Evolutionary conservation across 1,284 basidiomycete species (phyloP).

Genomic region (Apiotrichum sp.): DNA sequence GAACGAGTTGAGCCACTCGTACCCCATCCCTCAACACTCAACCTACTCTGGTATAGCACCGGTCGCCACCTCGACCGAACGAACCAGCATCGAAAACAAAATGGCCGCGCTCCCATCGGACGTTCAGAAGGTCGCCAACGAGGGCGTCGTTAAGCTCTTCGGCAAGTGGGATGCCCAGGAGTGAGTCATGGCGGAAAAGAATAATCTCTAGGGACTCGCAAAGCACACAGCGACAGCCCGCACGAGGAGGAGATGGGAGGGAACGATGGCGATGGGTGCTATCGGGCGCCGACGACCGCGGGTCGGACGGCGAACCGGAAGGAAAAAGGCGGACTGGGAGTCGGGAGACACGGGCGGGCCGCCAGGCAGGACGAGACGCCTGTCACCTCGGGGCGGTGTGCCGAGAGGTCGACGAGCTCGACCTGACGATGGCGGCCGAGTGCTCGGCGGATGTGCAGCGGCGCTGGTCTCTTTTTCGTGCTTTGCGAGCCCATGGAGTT

Average conservation of each 20-base stretch:
- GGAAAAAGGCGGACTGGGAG: no score
- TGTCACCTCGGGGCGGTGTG: no score
- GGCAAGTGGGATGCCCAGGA: slow-evolving; percentile 95
- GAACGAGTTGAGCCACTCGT: neutral
- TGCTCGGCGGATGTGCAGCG: no score
- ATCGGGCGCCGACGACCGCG: neutral
- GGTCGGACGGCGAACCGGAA: no score
- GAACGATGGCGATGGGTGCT: neutral
- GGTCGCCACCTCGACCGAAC: neutral
- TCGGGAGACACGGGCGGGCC: no score
- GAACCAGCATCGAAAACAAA: slow-evolving; percentile 16
- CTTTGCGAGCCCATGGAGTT: neutral
- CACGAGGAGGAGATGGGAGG: neutral
- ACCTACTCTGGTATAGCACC: slow-evolving; percentile 1
- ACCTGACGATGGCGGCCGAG: neutral
- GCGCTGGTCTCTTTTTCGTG: neutral
- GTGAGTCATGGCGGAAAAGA: slow-evolving; percentile 55
- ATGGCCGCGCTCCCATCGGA: slow-evolving; percentile 67
- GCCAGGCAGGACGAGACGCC: no score
- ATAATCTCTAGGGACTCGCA: neutral
- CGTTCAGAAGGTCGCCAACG: slow-evolving; percentile 70
- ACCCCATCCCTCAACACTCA: neutral
- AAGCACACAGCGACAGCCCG: neutral
- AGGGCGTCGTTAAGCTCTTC: slow-evolving; percentile 78
- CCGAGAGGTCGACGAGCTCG: no score